Conservation (phyloP, 495 filamentous ascomycete genomes). For the Sphaerosporella brunnea region DNA sequence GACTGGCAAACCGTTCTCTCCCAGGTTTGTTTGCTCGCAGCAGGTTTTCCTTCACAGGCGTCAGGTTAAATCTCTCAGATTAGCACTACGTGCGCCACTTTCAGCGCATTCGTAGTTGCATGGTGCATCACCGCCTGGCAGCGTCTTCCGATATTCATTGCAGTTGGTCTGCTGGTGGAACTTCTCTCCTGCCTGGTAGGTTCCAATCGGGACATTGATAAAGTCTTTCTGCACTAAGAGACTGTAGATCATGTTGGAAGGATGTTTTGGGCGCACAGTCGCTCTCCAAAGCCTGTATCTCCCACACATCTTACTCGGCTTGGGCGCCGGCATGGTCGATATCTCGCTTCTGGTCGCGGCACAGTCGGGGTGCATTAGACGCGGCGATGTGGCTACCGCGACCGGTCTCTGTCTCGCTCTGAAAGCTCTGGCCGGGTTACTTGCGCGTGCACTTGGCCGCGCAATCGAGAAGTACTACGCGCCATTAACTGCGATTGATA, state of each 20-base stretch:
- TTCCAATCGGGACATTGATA: too few species aligned
- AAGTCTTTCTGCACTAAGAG: too few species aligned
- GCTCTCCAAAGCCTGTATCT: background rate
- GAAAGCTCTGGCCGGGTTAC: background rate
- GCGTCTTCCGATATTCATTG: background rate
- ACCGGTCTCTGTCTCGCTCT: background rate
- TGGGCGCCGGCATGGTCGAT: slow-evolving; percentile 1
- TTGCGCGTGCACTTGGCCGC: background rate
- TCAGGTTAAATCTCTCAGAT: too few species aligned
- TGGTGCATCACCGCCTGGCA: background rate
- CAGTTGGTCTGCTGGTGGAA: background rate
- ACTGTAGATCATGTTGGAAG: background rate
- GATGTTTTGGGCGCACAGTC: background rate
- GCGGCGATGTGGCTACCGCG: background rate
- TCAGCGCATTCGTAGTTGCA: background rate
- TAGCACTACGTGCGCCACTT: background rate
- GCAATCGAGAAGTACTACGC: background rate
- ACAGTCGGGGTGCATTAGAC: background rate
- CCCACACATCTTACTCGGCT: slow-evolving; percentile 1
- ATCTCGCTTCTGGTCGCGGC: background rate
- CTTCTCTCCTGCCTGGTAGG: slow-evolving; percentile 1
- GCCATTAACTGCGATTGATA: too few species aligned
- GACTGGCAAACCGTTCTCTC: slow-evolving; percentile 1
- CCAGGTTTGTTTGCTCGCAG: too few species aligned
- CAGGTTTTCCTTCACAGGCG: too few species aligned